Evolutionary conservation across 2,329 filamentous ascomycete species (phyloP).

Genomic region (Trichoderma citrinoviride): DNA sequence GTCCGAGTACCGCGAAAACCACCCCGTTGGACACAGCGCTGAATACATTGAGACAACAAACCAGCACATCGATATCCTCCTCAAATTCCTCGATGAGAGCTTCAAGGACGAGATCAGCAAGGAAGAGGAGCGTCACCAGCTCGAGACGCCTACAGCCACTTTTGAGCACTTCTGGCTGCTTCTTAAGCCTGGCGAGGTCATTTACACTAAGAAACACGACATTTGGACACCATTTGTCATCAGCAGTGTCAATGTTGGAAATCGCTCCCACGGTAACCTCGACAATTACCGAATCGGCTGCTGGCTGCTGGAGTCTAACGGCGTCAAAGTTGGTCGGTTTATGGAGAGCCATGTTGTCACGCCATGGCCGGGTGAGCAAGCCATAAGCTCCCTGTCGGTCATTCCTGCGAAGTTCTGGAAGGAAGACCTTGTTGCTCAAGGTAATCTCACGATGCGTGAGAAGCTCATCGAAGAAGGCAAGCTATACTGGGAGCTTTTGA

Average conservation of each 20-base stretch:
- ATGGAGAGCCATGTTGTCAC: constrained; percentile 39
- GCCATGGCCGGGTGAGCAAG: constrained; percentile 45
- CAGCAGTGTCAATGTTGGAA: constrained; percentile 32
- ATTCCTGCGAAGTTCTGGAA: constrained; percentile 45
- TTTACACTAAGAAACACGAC: constrained; percentile 42
- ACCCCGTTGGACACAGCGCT: constrained; percentile 41
- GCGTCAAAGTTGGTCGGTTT: constrained; percentile 37
- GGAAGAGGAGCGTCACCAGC: constrained; percentile 42
- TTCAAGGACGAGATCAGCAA: constrained; percentile 38
- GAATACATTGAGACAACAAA: constrained; percentile 43
- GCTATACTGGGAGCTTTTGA: constrained; percentile 47
- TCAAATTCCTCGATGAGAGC: constrained; percentile 43
- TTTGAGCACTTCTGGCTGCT: constrained; percentile 48
- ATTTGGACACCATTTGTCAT: constrained; percentile 45
- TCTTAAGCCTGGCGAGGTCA: constrained; percentile 45
- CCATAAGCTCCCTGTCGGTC: constrained; percentile 41
- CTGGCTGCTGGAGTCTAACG: constrained; percentile 43
- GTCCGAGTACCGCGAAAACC: constrained; percentile 40
- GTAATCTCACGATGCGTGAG: constrained; percentile 35
- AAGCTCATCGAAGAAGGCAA: constrained; percentile 43
- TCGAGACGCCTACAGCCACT: constrained; percentile 41
- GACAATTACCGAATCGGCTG: constrained; percentile 35
- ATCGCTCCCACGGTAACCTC: constrained; percentile 10
- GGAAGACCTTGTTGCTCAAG: constrained; percentile 36
- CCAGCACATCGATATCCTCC: constrained; percentile 46